Conservation (phyloP, 2,329 filamentous ascomycete genomes). For the Teratosphaeria nubilosa region DNA sequence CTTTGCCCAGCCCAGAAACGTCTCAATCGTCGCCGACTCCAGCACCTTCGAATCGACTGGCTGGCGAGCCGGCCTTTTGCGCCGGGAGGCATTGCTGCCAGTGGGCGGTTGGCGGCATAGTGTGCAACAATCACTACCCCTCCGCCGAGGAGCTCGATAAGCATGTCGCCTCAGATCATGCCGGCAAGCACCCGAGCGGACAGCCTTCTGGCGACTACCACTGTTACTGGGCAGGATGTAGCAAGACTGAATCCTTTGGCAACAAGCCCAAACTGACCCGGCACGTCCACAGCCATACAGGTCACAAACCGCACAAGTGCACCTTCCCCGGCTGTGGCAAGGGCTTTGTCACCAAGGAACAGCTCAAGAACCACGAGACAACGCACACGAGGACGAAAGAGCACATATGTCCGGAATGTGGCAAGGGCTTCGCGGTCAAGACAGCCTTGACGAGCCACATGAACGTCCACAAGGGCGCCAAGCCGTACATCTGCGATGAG, state of each 20-base stretch:
- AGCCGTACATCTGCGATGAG: conserved; percentile 30
- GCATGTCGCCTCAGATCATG: conserved; percentile 8
- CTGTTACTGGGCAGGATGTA: conserved; percentile 45
- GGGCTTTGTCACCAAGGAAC: conserved; percentile 56
- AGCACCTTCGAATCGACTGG: conserved; percentile 8
- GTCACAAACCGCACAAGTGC: conserved; percentile 38
- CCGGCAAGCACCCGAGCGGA: conserved; percentile 1
- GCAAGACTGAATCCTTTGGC: conserved; percentile 44
- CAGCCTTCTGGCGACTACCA: conserved; percentile 14
- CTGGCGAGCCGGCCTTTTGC: conserved; percentile 16
- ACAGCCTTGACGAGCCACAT: conserved; percentile 49
- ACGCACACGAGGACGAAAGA: conserved; percentile 58
- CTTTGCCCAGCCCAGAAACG: background rate
- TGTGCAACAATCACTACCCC: conserved; percentile 12
- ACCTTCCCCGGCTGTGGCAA: conserved; percentile 47
- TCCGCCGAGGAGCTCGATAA: conserved; percentile 9
- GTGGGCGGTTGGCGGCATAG: conserved; percentile 13
- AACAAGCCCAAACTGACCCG: conserved; percentile 55
- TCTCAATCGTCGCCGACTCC: background rate
- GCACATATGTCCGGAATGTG: conserved; percentile 42
- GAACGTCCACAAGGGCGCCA: conserved; percentile 47
- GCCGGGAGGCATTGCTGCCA: conserved; percentile 21
- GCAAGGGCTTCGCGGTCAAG: conserved; percentile 55
- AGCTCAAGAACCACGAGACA: conserved; percentile 56
- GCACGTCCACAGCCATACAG: conserved; percentile 56